Percentiles rank a stretch among this genome's conserved stretches.
Evolutionary conservation across 2,329 filamentous ascomycete genomes (phyloP).

Genomic region (Fusarium stilboides): DNA sequence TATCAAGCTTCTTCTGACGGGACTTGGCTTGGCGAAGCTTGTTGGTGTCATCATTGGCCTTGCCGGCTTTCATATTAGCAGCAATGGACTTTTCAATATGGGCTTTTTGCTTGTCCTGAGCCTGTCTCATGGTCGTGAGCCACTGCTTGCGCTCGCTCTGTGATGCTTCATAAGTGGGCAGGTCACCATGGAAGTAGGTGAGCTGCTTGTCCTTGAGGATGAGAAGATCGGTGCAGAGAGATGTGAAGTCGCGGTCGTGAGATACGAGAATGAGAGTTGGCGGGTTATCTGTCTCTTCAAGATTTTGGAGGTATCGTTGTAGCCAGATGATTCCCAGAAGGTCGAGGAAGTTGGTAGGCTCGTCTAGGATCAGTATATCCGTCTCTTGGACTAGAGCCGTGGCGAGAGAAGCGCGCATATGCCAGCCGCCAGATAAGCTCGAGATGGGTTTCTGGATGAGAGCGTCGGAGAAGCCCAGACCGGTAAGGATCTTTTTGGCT

Average conservation of each 20-base stretch:
- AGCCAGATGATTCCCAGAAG: conserved; percentile 89
- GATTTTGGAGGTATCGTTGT: conserved; percentile 76
- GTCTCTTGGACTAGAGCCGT: conserved; percentile 78
- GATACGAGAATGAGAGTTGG: conserved; percentile 84
- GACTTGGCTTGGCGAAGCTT: conserved; percentile 89
- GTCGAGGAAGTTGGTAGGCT: conserved; percentile 90
- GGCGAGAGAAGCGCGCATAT: conserved; percentile 78
- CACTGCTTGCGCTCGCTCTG: conserved; percentile 77
- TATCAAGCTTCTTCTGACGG: conserved; percentile 86
- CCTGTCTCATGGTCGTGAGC: conserved; percentile 82
- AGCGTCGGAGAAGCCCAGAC: conserved; percentile 79
- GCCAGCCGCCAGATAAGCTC: conserved; percentile 83
- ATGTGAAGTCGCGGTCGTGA: conserved; percentile 86
- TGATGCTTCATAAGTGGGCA: conserved; percentile 79
- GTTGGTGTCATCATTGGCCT: conserved; percentile 85
- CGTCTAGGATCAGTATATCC: conserved; percentile 86
- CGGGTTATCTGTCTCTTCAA: conserved; percentile 66
- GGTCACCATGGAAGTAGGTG: conserved; percentile 81
- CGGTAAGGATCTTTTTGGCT: conserved; percentile 76
- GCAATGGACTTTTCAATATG: conserved; percentile 86
- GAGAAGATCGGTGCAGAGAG: conserved; percentile 82
- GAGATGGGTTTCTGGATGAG: conserved; percentile 72
- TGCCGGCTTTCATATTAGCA: conserved; percentile 81
- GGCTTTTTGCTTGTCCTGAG: conserved; percentile 83
- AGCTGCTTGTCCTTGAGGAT: conserved; percentile 81